phyloP scores from a whole-genome alignment of 345 rosid species.

The Salix brachista region DNA sequence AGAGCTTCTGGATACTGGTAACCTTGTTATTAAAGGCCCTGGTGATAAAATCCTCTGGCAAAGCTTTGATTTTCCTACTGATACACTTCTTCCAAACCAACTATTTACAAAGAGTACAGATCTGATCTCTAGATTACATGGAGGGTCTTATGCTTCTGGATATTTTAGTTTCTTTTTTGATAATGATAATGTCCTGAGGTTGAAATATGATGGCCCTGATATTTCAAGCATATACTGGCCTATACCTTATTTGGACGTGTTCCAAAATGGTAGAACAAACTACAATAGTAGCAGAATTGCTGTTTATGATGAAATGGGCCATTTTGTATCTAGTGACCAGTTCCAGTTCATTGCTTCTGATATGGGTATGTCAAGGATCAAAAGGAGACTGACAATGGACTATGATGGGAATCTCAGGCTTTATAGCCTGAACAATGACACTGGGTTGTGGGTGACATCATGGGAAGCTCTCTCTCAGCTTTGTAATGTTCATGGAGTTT shows the following conservation, averaged over 20 bases:
- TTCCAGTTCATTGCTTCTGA: not conserved
- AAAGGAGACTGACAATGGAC: constrained; percentile 7
- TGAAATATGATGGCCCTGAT: constrained; percentile 8
- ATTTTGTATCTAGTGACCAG: not conserved
- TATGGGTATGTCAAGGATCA: not conserved
- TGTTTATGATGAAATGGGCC: not conserved
- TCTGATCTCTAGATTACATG: not conserved
- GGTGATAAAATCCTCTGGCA: not conserved
- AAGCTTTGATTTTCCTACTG: constrained; percentile 1
- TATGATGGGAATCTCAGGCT: constrained; percentile 7
- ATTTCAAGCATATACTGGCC: constrained; percentile 15
- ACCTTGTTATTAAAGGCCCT: not conserved
- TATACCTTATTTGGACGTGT: not conserved
- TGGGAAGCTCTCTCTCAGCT: constrained; percentile 2
- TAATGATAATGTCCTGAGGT: constrained; percentile 10
- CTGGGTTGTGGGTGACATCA: constrained; percentile 1
- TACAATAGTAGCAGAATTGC: constrained; percentile 12
- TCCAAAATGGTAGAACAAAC: constrained; percentile 2
- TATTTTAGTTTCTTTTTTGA: constrained; percentile 2
- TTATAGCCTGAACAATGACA: not conserved
- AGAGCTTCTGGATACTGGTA: constrained; percentile 29
- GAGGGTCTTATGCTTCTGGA: not conserved
- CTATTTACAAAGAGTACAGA: not conserved
- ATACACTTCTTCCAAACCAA: constrained; percentile 11
- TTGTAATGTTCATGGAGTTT: constrained; percentile 9